A percentile compares a stretch with the other conserved stretches of the same genome.
These are phyloP conservation scores for Phialophora chinensis DNA, from an alignment of 2,329 filamentous ascomycete genomes.

Conservation along the genomic window DNA sequence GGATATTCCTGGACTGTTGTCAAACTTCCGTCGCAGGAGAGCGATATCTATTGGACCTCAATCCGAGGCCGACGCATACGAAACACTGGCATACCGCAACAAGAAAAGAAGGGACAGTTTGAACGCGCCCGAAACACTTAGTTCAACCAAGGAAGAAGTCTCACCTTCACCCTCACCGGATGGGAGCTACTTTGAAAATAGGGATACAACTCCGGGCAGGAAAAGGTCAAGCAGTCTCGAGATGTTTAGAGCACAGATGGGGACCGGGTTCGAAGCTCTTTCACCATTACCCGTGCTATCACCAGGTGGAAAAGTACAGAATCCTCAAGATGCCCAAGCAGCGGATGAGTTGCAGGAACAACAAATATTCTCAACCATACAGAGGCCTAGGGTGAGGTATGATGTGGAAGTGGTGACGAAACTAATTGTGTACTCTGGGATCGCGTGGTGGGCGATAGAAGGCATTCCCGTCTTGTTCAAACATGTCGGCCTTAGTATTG, in stretches of 20 bases:
- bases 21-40: conserved; percentile 76
- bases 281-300: conserved; percentile 18
- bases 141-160: conserved; percentile 16
- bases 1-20: conserved; percentile 81
- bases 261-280: conserved; percentile 57
- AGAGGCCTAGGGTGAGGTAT: conserved; percentile 87
- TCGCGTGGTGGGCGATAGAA: conserved; percentile 80
- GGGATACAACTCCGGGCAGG: conserved; percentile 14
- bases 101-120: conserved; percentile 67
- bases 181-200: conserved; percentile 18
- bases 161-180: conserved; percentile 22
- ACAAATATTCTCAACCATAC: conserved; percentile 82
- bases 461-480: conserved; percentile 76
- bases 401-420: conserved; percentile 99
- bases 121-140: conserved; percentile 38
- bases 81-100: conserved; percentile 89
- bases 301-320: conserved; percentile 12
- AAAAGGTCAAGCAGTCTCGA: conserved; percentile 53
- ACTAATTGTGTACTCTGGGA: conserved; percentile 93
- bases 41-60: conserved; percentile 91
- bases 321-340: conserved; percentile 41
- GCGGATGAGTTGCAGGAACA: conserved; percentile 60
- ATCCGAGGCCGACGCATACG: conserved; percentile 94
- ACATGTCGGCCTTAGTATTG: conserved; percentile 36
- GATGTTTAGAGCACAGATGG: conserved; percentile 76